These are phyloP conservation scores for Helicostylum pulchrum DNA, from an alignment of 192 early-diverging fungal species.

Conservation along the genomic window DNA sequence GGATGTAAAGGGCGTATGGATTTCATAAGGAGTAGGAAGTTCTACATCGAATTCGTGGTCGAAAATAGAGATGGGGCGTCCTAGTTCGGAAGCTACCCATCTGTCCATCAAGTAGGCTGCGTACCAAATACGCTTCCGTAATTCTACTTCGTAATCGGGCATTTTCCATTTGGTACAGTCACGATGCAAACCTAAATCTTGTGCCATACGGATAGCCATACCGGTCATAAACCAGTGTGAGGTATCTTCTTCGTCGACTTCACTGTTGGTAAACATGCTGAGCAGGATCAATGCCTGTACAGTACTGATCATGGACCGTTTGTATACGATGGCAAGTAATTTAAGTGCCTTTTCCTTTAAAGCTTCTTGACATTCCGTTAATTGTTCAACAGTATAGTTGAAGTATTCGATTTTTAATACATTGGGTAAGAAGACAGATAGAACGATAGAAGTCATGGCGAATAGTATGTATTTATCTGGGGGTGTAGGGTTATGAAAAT, in stretches of 20 bases:
- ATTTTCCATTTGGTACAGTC: conserved; percentile 51
- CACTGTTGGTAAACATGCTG: conserved; percentile 43
- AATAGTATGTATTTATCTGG: conserved; percentile 27
- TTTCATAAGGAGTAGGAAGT: conserved; percentile 28
- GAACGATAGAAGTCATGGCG: conserved; percentile 19
- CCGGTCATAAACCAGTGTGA: conserved; percentile 26
- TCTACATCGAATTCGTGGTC: conserved; percentile 41
- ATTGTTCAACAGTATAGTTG: neutral
- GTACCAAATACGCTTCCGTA: conserved; percentile 77
- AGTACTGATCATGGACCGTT: conserved; percentile 50
- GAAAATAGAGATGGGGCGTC: conserved; percentile 40
- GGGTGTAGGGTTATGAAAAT: conserved; percentile 15
- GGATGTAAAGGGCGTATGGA: neutral
- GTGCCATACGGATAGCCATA: conserved; percentile 67
- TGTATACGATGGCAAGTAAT: conserved; percentile 57
- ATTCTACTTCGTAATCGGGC: conserved; percentile 53
- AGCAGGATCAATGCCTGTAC: conserved; percentile 66
- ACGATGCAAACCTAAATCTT: conserved; percentile 75
- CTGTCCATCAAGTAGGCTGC: conserved; percentile 65
- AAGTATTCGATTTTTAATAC: neutral
- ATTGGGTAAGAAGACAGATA: neutral
- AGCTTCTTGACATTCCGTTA: neutral
- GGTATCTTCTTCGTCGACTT: conserved; percentile 12
- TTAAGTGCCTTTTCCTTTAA: conserved; percentile 42
- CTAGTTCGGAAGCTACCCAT: conserved; percentile 43